A percentile compares a stretch with the other conserved stretches of the same genome.
phyloP scores from a whole-genome alignment of 108 stramenopile genomes.

The Discostella stelligeroides region DNA sequence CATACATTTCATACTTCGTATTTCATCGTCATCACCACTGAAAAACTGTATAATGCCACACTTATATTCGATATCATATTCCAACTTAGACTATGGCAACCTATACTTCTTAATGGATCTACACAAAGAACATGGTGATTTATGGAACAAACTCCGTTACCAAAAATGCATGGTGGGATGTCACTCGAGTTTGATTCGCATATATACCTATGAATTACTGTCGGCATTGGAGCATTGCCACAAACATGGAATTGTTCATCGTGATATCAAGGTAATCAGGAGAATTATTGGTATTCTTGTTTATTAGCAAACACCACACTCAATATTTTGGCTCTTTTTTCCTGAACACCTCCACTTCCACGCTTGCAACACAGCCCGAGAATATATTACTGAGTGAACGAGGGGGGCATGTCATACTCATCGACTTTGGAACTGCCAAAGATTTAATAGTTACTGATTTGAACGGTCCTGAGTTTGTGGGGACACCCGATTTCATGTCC shows the following conservation, averaged over 20 bases:
- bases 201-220: constrained; percentile 85
- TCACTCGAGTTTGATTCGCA: constrained; percentile 72
- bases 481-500: constrained; percentile 99
- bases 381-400: constrained; percentile 82
- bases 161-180: constrained; percentile 70
- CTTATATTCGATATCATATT: too few relatives aligned
- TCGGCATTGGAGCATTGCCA: constrained; percentile 92
- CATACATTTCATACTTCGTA: too few relatives aligned
- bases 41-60: too few relatives aligned
- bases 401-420: constrained; percentile 87
- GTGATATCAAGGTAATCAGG: constrained; percentile 82
- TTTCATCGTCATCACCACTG: too few relatives aligned
- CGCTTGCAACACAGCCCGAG: constrained; percentile 66
- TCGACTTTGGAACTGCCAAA: constrained; percentile 98
- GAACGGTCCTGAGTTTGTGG: constrained; percentile 99
- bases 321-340: too few relatives aligned
- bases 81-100: constrained; percentile 49
- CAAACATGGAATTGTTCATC: constrained; percentile 90
- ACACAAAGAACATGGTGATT: constrained; percentile 79
- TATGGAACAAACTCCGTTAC: constrained; percentile 84
- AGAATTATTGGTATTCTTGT: too few relatives aligned
- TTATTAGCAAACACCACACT: too few relatives aligned
- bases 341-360: too few relatives aligned
- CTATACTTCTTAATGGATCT: constrained; percentile 91
- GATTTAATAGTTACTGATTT: constrained; percentile 91